Base-by-base conservation (phyloP, 2,329 filamentous ascomycete species). In the Pseudogymnoascus sp. region DNA sequence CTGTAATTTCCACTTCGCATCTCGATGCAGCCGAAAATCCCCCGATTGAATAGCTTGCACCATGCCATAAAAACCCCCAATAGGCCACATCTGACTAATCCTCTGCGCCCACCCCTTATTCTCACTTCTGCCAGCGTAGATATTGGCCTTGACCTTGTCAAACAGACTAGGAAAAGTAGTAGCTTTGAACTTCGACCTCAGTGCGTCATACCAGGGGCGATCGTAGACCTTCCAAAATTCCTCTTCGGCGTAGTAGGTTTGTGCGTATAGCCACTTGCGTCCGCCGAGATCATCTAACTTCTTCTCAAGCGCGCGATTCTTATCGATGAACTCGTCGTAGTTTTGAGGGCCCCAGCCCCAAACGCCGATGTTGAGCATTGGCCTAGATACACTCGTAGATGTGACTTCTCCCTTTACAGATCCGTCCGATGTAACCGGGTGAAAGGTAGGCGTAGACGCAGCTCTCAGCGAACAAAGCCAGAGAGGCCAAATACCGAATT, bases 241-340 rank as follows among this genome's bases (percentile, higher is more conserved):
- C 0, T 82, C 79, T 70, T 87, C 82, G 2, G 79, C 82, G 71
- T 88, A 88, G 73, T 86, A 89, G 0, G 84, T 83, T 63, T 89
- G 86, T 0, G 86, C 85, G 66, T 90, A 90, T 1, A 90, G 74
- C 77, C 85, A 88, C 73, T 89, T 89, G 77, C 84, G 85, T 5
- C 87, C 87, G 2, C 81, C 78, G 5, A 87, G 77, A 25, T 82
- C 79, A 7, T 79, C 78, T 0, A 89, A 77, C 62, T 82, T 83
- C 7, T 77, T 74, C 73, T 90, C 87, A 1, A 90, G 76, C 0
- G 77, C 78, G 0, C 84, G 79, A 71, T 90, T 90, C 60, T 78
- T 75, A 0, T 70, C 68, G 7, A 88, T 75, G 60, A 82, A 83
- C 8, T 77, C 74, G 1, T 77, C 71, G 2, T 78, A 75, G 28